Base-by-base conservation (phyloP, 148 eudicot species). In the Dysphania ambrosioides region DNA sequence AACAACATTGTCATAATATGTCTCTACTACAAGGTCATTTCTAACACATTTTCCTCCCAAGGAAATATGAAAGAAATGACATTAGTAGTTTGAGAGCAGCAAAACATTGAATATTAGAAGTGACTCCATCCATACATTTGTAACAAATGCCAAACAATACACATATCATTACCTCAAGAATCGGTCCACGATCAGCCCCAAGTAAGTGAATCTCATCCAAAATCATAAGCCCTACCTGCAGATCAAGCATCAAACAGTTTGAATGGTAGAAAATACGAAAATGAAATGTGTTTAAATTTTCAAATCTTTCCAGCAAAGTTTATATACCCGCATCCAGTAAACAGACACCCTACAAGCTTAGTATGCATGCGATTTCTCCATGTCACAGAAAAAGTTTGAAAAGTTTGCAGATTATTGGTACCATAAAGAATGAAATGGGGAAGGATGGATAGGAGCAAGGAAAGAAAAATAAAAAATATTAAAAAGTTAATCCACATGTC, bases 121-220 rank as follows among this genome's bases (percentile, higher is more conserved):
- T 63, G 29, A 65, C 68, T 24, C 21, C 55, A 67, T 53, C 26
- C 71, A 51, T 27, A 29, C 19, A 47, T 27, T n/a, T 29, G 34
- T 41, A 36, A 61, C 1, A 35, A 32, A 58, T 42, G 32, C 51
- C 53, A 56, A n/a, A 49, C 60, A 23, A 31, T 62, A 11, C 23
- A 23, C 55, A 26, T 24, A 69, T 4, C 30, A 72, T 42, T 90
- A 92, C 98, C 97, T 95, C 98, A 83, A 95, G 97, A 58, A 95
- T 92, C 29, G 98, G 98, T 59, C 98, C 98, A 75, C 98, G 89
- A 74, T 95, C 98, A 78, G 97, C 97, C 78, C 98, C 98, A 81
- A 95, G 96, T 42, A 95, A 83, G 81, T 95, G 98, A 84, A 92
- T 92, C 83, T 95, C 98, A 81, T 95, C 98, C 92, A 95, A 82